Evolutionary conservation across 768 basidiomycete genomes (phyloP), one percentile per base, ranked within the genome.

Genomic region (Tulasnella sp.): DNA sequence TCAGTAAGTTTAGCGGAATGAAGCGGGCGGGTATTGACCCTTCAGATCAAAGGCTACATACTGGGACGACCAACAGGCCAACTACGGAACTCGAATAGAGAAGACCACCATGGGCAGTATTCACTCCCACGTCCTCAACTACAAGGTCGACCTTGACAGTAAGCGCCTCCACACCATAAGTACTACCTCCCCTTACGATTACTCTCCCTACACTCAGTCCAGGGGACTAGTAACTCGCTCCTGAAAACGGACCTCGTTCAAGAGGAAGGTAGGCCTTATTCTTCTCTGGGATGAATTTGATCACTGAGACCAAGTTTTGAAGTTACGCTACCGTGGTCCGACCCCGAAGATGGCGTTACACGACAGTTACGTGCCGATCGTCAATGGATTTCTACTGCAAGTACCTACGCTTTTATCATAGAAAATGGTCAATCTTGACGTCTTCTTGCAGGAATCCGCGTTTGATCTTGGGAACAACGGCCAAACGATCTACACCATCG

Each of bases 91-190:
- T 1, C 5, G 42, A 31, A 44, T 44, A 7, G 27, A 44, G 27
- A 9, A 44, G 10, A 44, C 42, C 3, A 44, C 42, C 3, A 44
- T 44, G 42, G 42, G 42, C 32, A 44, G 42, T 19, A 31, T 44
- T 8, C 42, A 44, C 20, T 28, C 42, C 16, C 42, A 44, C 9
- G 42, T 44, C 1, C 5, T 44, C 13, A 44, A 44, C 12, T 44
- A 44, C 24, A 44, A 44, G 42, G 42, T 44, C 2, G 42, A 44
- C 42, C 5, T 44, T n/a, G 42, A 44, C 20, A 31, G 42, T 44
- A 28, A 4, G 42, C 4, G 24, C 7, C n/a, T n/a, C n/a, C n/a
- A n/a, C n/a, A n/a, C n/a, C n/a, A n/a, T n/a, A n/a, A n/a, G n/a
- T n/a, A 8, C 5, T 22, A 15, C 2, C 42, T 12, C 25, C 25